Percentiles rank a stretch among this genome's conserved stretches.
These are phyloP conservation scores for Peronospora tabacina DNA, from an alignment of 352 stramenopile species.

Conservation along the genomic window DNA sequence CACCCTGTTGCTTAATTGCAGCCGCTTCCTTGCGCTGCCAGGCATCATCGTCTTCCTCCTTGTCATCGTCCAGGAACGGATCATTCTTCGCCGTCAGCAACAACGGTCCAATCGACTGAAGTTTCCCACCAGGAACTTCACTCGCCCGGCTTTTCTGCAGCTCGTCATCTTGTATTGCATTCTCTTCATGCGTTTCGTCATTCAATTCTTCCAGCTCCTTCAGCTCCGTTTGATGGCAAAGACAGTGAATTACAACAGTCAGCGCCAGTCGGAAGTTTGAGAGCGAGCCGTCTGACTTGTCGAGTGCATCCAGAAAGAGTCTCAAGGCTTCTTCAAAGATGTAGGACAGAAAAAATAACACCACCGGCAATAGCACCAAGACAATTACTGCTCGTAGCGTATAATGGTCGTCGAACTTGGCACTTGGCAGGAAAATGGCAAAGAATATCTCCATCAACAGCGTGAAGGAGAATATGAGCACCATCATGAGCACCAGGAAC, in stretches of 20 bases:
- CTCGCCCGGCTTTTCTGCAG: slow-evolving; percentile 20
- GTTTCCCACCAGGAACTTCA: slow-evolving; percentile 10
- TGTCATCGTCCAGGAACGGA: slow-evolving; percentile 45
- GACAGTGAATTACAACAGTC: slow-evolving; percentile 69
- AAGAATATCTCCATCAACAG: slow-evolving; percentile 84
- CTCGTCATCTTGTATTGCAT: slow-evolving; percentile 7
- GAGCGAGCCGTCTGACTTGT: slow-evolving; percentile 61
- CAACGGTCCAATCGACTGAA: slow-evolving; percentile 22
- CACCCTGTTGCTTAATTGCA: slow-evolving; percentile 22
- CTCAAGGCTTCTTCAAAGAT: slow-evolving; percentile 65
- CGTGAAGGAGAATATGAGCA: slow-evolving; percentile 82
- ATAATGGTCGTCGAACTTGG: slow-evolving; percentile 66
- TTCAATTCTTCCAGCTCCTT: slow-evolving; percentile 15
- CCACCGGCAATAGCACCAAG: slow-evolving; percentile 47
- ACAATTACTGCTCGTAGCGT: slow-evolving; percentile 45
- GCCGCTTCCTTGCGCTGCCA: slow-evolving; percentile 32
- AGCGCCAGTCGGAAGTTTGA: slow-evolving; percentile 73
- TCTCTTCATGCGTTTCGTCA: slow-evolving; percentile 9
- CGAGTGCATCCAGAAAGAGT: slow-evolving; percentile 63
- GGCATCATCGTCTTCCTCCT: slow-evolving; percentile 48
- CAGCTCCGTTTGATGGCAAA: slow-evolving; percentile 60
- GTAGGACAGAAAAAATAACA: slow-evolving; percentile 76
- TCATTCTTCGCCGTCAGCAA: slow-evolving; percentile 46
- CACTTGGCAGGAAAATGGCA: slow-evolving; percentile 70
- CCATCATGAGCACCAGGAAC: slow-evolving; percentile 77